phyloP scores from a whole-genome alignment of 805 yeast species.

The Suhomyces kilbournensis region DNA sequence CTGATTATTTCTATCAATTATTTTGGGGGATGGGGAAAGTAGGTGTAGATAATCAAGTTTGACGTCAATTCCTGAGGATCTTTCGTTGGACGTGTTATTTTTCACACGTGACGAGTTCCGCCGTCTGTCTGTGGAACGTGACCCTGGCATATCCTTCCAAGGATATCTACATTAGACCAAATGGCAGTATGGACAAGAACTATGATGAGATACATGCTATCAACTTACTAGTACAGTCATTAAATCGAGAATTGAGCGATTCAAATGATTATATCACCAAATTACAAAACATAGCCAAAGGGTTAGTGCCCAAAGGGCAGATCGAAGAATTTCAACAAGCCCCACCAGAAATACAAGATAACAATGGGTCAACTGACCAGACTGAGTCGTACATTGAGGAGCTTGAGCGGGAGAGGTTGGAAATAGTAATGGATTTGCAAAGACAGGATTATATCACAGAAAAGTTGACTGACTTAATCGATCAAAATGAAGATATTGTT shows the following conservation, averaged over 20 bases:
- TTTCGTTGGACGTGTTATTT: constrained; percentile 1
- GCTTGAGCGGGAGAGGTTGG: constrained; percentile 29
- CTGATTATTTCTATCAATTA: constrained; percentile 5
- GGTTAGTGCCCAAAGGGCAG: constrained; percentile 17
- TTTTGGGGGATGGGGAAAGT: neutral
- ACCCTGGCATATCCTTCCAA: neutral
- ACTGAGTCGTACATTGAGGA: constrained; percentile 3
- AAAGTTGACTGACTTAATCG: constrained; percentile 30
- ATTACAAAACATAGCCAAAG: constrained; percentile 17
- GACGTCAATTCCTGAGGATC: neutral
- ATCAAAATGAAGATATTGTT: constrained; percentile 33
- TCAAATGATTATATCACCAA: constrained; percentile 18
- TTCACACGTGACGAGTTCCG: neutral
- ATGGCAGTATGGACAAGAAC: constrained; percentile 15
- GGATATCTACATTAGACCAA: neutral
- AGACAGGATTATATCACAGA: constrained; percentile 31
- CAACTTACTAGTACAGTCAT: constrained; percentile 15
- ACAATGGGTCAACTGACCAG: neutral
- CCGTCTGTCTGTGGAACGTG: neutral
- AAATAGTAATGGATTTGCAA: constrained; percentile 38
- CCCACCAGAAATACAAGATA: constrained; percentile 1
- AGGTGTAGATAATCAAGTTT: neutral
- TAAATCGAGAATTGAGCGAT: constrained; percentile 16
- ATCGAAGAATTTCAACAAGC: constrained; percentile 6
- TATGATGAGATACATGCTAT: constrained; percentile 19